These are phyloP conservation scores for Tanozyma kutaoensis DNA, from an alignment of 805 yeast species.

Conservation along the genomic window DNA sequence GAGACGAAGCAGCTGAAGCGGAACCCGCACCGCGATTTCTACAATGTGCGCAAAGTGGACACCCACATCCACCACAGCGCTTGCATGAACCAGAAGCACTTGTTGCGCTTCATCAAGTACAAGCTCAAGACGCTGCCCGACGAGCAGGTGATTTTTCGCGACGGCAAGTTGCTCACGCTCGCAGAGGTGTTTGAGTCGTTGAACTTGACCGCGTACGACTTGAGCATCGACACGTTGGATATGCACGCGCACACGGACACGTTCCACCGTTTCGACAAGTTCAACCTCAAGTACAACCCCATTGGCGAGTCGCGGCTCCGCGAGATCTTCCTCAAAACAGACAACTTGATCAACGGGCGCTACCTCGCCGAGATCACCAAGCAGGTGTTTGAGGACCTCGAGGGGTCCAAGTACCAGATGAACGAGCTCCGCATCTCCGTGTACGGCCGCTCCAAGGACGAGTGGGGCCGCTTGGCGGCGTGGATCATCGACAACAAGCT, in stretches of 20 bases:
- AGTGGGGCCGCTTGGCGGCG: constrained; percentile 90
- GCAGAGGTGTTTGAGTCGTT: constrained; percentile 86
- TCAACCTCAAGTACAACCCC: constrained; percentile 93
- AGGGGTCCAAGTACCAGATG: constrained; percentile 92
- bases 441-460: constrained; percentile 79
- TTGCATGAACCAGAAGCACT: constrained; percentile 97
- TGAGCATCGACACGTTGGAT: constrained; percentile 91
- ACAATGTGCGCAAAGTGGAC: constrained; percentile 92
- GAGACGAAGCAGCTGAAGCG: constrained; percentile 83
- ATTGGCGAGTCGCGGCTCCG: constrained; percentile 96
- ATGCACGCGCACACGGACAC: constrained; percentile 99
- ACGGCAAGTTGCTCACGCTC: constrained; percentile 75
- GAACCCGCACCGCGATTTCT: constrained; percentile 95
- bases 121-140: constrained; percentile 78
- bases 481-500: constrained; percentile 94
- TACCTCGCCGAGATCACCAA: constrained; percentile 88
- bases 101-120: constrained; percentile 86
- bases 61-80: constrained; percentile 99
- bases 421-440: constrained; percentile 92
- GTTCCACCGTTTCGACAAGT: constrained; percentile 95
- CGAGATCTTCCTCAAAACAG: constrained; percentile 92
- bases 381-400: constrained; percentile 90
- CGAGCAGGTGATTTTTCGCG: constrained; percentile 89
- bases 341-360: constrained; percentile 77
- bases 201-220: constrained; percentile 84